Conservation (phyloP, 228 moss, liverwort and hornwort genomes). For the Sphagnum fallax region DNA sequence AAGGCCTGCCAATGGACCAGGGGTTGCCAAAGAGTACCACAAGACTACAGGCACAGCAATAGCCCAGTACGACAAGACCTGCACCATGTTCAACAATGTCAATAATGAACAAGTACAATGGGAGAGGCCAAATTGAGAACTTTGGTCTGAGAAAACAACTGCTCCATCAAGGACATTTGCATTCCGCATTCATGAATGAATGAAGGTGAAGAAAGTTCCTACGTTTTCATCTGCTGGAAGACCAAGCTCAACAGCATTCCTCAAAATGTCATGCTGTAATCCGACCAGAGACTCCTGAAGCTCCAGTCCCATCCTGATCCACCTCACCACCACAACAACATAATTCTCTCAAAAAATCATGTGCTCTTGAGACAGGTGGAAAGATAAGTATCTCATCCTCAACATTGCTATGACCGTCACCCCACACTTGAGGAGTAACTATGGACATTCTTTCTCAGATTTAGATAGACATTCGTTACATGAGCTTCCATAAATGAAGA, state of each 20-base stretch:
- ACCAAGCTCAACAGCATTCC: slow-evolving; percentile 47
- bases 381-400: neutral
- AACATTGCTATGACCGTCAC: neutral
- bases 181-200: slow-evolving; percentile 1
- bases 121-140: neutral
- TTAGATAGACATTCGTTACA: neutral
- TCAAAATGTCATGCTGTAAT: slow-evolving; percentile 41
- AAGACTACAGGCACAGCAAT: slow-evolving; percentile 49
- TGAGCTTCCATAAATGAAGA: neutral
- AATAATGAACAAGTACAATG: neutral
- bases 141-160: neutral
- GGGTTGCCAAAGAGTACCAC: slow-evolving; percentile 52
- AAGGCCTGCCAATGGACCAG: slow-evolving; percentile 80
- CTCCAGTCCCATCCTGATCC: slow-evolving; percentile 46
- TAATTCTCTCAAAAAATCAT: neutral
- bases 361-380: neutral
- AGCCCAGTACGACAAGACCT: slow-evolving; percentile 41
- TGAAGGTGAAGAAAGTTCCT: neutral
- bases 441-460: neutral
- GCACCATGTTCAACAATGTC: neutral
- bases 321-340: slow-evolving; percentile 7
- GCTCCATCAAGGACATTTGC: neutral
- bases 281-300: slow-evolving; percentile 40
- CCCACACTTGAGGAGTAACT: slow-evolving; percentile 1
- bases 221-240: slow-evolving; percentile 45